Evolutionary conservation across 805 yeast species (phyloP).

Genomic region (Jamesozyma rosinii): DNA sequence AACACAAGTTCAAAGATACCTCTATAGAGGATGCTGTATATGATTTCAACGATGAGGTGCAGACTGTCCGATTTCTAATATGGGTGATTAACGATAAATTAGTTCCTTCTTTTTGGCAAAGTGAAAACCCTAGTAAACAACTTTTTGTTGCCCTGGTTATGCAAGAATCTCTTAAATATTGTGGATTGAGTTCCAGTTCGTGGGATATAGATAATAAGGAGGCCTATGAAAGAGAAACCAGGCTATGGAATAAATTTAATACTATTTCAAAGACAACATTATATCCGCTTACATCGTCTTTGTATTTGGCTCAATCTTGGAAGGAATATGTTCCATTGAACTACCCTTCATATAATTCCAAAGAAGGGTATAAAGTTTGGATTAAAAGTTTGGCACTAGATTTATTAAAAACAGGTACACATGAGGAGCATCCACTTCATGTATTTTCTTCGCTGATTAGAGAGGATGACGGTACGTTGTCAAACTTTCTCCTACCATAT

Average conservation of each 20-base stretch:
- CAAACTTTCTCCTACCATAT: slow-evolving; percentile 70
- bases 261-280: slow-evolving; percentile 63
- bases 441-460: slow-evolving; percentile 57
- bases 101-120: slow-evolving; percentile 83
- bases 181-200: slow-evolving; percentile 38
- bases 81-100: slow-evolving; percentile 57
- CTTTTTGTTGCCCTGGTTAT: slow-evolving; percentile 76
- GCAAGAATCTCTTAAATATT: slow-evolving; percentile 69
- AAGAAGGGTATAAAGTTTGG: slow-evolving; percentile 62
- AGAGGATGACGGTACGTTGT: slow-evolving; percentile 60
- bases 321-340: slow-evolving; percentile 36
- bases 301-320: slow-evolving; percentile 52
- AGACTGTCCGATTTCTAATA: slow-evolving; percentile 55
- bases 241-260: slow-evolving; percentile 53
- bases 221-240: slow-evolving; percentile 24
- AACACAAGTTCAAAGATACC: slow-evolving; percentile 32
- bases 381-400: slow-evolving; percentile 59
- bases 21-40: slow-evolving; percentile 37
- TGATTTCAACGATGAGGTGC: slow-evolving; percentile 54
- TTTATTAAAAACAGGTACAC: slow-evolving; percentile 38
- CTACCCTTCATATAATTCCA: slow-evolving; percentile 57
- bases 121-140: slow-evolving; percentile 79
- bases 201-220: slow-evolving; percentile 26
- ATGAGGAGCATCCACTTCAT: slow-evolving; percentile 40
- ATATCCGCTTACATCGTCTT: slow-evolving; percentile 64